Evolutionary conservation across 805 yeast genomes (phyloP).

Genomic region (Priceomyces castillae): DNA sequence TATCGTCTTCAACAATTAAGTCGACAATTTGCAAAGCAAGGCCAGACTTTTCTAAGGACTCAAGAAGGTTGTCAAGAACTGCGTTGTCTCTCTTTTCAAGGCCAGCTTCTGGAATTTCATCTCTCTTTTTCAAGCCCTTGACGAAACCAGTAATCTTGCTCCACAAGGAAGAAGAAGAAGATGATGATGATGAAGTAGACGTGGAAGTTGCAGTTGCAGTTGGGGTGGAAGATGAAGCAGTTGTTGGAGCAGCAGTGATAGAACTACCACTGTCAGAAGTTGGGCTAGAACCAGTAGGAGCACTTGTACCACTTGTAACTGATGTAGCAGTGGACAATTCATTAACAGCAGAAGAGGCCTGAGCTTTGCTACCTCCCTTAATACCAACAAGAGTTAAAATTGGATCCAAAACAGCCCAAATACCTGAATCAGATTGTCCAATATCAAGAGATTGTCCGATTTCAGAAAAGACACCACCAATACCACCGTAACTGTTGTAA

Average conservation of each 20-base stretch:
- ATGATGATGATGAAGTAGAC: slow-evolving; percentile 6
- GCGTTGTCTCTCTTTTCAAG: slow-evolving; percentile 16
- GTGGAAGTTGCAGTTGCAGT: slow-evolving; percentile 9
- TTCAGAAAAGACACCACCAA: neutral
- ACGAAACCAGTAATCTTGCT: neutral
- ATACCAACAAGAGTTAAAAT: slow-evolving; percentile 14
- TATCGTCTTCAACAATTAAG: slow-evolving; percentile 19
- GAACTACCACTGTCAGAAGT: slow-evolving; percentile 5
- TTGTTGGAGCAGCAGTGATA: slow-evolving; percentile 1
- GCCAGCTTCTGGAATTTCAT: slow-evolving; percentile 4
- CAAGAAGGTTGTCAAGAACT: slow-evolving; percentile 22
- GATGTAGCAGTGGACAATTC: slow-evolving; percentile 2
- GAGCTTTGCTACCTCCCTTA: slow-evolving; percentile 4
- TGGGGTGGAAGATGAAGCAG: too few relatives aligned
- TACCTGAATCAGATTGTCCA: slow-evolving; percentile 12
- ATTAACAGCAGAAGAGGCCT: neutral
- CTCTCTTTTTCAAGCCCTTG: neutral
- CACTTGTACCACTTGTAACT: neutral
- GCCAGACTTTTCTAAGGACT: slow-evolving; percentile 28
- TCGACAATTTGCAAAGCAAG: slow-evolving; percentile 27
- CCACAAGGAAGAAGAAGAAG: slow-evolving; percentile 1
- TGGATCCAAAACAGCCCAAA: slow-evolving; percentile 15
- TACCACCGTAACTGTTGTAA: slow-evolving; percentile 3
- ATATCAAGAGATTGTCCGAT: slow-evolving; percentile 4
- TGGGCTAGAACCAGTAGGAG: slow-evolving; percentile 3